Evolutionary conservation across 2,329 filamentous ascomycete species (phyloP).

Genomic region (Botrytis fragariae): DNA sequence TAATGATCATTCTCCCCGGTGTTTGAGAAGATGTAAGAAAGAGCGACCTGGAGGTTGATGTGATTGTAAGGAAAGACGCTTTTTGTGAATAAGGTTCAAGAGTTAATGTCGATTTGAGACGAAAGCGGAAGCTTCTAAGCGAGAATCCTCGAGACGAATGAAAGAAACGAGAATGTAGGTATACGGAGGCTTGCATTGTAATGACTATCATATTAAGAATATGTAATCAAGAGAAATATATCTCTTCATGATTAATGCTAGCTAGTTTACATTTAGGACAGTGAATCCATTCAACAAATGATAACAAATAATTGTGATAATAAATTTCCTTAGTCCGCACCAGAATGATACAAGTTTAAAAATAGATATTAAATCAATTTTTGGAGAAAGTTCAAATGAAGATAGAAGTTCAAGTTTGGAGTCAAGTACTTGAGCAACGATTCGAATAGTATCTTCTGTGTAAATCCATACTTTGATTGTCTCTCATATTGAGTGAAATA

Average conservation of each 20-base stretch:
- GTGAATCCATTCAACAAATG: no score
- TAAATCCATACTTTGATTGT: no score
- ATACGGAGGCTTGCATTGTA: no score
- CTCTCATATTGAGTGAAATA: neutral
- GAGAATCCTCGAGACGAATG: neutral
- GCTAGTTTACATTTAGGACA: no score
- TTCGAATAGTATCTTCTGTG: neutral
- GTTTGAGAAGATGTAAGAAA: no score
- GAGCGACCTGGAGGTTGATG: neutral
- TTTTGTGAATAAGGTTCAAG: neutral
- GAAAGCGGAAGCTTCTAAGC: neutral
- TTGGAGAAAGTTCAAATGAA: accelerated
- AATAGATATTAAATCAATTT: neutral
- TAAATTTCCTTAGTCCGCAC: neutral
- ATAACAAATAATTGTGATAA: neutral
- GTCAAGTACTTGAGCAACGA: neutral
- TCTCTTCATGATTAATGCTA: no score
- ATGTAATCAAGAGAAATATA: no score
- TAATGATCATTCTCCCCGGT: neutral
- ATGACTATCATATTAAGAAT: no score
- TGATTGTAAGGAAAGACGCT: neutral
- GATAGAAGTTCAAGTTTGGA: neutral
- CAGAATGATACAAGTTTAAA: neutral
- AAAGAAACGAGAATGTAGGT: neutral
- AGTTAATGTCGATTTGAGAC: neutral